These are phyloP conservation scores for Citropsis articulata DNA, from an alignment of 345 rosid species.

Conservation along the genomic window DNA sequence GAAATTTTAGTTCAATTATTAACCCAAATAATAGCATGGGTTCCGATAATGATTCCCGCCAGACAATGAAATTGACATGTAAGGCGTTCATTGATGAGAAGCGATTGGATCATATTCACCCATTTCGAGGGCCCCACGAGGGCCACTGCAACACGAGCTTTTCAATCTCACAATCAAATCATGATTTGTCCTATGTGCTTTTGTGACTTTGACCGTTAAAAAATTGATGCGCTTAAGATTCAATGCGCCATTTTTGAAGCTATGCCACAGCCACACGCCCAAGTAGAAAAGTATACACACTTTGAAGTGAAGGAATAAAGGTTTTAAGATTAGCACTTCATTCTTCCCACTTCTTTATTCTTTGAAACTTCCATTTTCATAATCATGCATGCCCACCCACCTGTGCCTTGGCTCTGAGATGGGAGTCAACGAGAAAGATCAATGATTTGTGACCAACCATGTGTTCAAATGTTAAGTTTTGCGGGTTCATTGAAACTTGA, in stretches of 20 bases:
- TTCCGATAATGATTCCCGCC: neutral
- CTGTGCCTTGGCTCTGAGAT: neutral
- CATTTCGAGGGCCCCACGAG: neutral
- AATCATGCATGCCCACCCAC: neutral
- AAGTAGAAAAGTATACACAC: neutral
- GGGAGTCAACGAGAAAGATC: slow-evolving; percentile 13
- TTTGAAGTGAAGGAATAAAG: neutral
- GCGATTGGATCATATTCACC: neutral
- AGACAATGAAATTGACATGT: neutral
- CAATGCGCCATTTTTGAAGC: no score
- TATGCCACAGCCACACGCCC: neutral
- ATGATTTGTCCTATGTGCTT: neutral
- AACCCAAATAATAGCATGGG: no score
- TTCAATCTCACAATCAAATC: no score
- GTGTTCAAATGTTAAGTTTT: neutral
- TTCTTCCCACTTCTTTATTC: neutral
- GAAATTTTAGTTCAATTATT: no score
- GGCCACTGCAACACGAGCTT: no score
- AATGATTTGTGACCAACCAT: slow-evolving; percentile 13
- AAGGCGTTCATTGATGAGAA: neutral
- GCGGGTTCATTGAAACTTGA: no score
- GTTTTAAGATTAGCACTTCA: neutral
- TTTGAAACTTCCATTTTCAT: neutral
- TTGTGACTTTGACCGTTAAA: neutral
- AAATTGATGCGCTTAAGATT: neutral